Percentiles rank a stretch among this genome's conserved stretches.
These are phyloP conservation scores for Hypoxylon sp. DNA, from an alignment of 2,329 filamentous ascomycete species.

Conservation along the genomic window DNA sequence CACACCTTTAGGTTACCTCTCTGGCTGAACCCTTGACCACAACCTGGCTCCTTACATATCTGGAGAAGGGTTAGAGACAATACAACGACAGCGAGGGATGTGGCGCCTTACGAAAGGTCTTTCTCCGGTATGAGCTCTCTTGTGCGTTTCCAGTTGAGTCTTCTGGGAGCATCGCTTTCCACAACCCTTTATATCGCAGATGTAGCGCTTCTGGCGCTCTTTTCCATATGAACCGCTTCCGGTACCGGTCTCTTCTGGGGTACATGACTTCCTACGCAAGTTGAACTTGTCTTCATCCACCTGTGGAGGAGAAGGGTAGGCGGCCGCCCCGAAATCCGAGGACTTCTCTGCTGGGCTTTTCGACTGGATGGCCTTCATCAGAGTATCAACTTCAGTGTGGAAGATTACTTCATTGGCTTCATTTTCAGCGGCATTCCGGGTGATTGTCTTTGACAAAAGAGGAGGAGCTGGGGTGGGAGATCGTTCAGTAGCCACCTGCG, in stretches of 20 bases:
- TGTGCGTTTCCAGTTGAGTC: slow-evolving; percentile 92
- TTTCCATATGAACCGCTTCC: slow-evolving; percentile 35
- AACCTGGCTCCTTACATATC: slow-evolving; percentile 42
- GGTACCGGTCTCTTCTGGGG: slow-evolving; percentile 27
- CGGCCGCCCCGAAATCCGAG: slow-evolving; percentile 48
- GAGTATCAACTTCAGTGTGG: slow-evolving; percentile 84
- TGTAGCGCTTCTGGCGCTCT: slow-evolving; percentile 70
- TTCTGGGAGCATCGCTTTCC: slow-evolving; percentile 89
- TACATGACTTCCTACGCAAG: slow-evolving; percentile 40
- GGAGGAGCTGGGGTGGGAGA: slow-evolving; percentile 25
- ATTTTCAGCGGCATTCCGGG: slow-evolving; percentile 61
- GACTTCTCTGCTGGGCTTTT: slow-evolving; percentile 59
- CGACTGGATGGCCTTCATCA: slow-evolving; percentile 90
- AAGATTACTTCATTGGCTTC: slow-evolving; percentile 71
- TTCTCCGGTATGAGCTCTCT: slow-evolving; percentile 86
- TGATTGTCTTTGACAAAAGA: slow-evolving; percentile 56
- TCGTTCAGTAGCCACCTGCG: slow-evolving; percentile 19
- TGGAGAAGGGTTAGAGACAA: slow-evolving; percentile 18
- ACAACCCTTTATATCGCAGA: slow-evolving; percentile 80
- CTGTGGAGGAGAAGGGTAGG: slow-evolving; percentile 52
- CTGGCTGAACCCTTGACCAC: slow-evolving; percentile 88
- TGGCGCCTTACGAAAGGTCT: slow-evolving; percentile 83
- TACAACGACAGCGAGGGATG: not conserved
- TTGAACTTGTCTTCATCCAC: slow-evolving; percentile 46
- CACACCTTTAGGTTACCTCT: slow-evolving; percentile 86